These are phyloP conservation scores for Elongisporangium prolatum DNA, from an alignment of 352 stramenopile genomes.

Conservation along the genomic window DNA sequence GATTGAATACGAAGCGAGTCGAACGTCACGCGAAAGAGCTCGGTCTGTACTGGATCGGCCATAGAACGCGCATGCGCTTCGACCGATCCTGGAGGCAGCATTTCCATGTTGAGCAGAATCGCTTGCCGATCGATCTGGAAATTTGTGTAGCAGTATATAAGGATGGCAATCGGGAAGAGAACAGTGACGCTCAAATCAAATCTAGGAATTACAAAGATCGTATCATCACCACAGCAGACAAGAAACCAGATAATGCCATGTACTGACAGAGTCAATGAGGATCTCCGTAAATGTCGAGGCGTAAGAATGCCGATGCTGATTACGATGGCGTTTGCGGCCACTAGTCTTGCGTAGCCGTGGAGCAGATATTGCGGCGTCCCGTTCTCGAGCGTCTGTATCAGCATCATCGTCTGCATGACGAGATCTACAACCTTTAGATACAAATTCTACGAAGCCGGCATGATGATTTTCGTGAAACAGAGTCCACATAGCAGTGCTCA, in stretches of 20 bases:
- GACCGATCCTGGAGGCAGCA: conserved; percentile 21
- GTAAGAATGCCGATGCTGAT: conserved; percentile 8
- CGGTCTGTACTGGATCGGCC: conserved; percentile 28
- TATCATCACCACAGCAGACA: no score
- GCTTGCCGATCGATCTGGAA: conserved; percentile 35
- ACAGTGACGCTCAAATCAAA: conserved; percentile 49
- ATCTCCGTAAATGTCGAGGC: conserved; percentile 15
- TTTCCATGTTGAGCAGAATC: conserved; percentile 21
- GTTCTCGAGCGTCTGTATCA: conserved; percentile 21
- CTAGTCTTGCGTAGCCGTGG: conserved; percentile 14
- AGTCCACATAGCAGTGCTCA: neutral
- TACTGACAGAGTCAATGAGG: conserved; percentile 17
- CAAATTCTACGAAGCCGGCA: no score
- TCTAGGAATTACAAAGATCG: conserved; percentile 2
- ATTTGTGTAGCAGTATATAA: conserved; percentile 30
- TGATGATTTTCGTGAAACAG: no score
- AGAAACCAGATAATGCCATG: no score
- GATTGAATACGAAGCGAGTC: conserved; percentile 30
- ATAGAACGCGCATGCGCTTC: conserved; percentile 29
- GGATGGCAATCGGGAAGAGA: conserved; percentile 32
- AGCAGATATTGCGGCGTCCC: conserved; percentile 19
- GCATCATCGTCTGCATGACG: conserved; percentile 16
- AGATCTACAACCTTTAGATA: conserved; percentile 28
- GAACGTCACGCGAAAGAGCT: conserved; percentile 23
- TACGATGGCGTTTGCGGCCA: conserved; percentile 14